Percentiles rank a stretch among this genome's conserved stretches.
phyloP scores from a whole-genome alignment of 371 early-diverging fungal genomes.

The Rhizopus sp. region DNA sequence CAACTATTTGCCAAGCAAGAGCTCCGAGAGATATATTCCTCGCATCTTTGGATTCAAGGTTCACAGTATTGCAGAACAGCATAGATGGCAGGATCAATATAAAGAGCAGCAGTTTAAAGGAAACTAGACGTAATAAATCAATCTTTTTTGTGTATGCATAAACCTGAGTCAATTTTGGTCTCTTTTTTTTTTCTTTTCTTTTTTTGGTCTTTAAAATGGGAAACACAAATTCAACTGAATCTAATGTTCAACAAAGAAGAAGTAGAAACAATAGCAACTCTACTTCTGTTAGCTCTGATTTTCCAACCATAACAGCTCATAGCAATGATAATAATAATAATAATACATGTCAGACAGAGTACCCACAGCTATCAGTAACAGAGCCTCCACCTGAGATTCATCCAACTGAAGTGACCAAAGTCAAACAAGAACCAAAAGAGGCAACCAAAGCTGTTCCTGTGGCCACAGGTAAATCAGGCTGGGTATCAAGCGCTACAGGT shows the following conservation, averaged over 20 bases:
- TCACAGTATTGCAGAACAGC: constrained; percentile 82
- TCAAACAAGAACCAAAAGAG: not conserved
- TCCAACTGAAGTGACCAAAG: too few relatives aligned
- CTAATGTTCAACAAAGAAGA: constrained; percentile 11
- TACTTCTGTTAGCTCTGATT: constrained; percentile 6
- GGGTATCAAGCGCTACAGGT: constrained; percentile 52
- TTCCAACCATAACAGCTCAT: constrained; percentile 1
- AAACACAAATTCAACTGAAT: constrained; percentile 29
- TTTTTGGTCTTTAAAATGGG: constrained; percentile 16
- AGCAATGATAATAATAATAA: not conserved
- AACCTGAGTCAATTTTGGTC: not conserved
- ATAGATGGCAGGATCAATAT: constrained; percentile 85
- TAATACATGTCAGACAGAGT: not conserved
- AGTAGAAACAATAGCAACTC: constrained; percentile 10
- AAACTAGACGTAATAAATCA: too few relatives aligned
- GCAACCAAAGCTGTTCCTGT: constrained; percentile 24
- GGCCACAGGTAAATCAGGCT: constrained; percentile 37
- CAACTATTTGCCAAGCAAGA: constrained; percentile 72
- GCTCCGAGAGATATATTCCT: constrained; percentile 83
- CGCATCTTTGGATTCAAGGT: constrained; percentile 96
- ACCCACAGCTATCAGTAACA: not conserved
- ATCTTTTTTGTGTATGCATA: too few relatives aligned
- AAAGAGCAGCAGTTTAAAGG: constrained; percentile 54
- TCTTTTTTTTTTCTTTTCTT: constrained; percentile 1
- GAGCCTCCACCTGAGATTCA: not conserved